Base-by-base conservation (phyloP, 2,329 filamentous ascomycete genomes). In the Colletotrichum echinochloae region DNA sequence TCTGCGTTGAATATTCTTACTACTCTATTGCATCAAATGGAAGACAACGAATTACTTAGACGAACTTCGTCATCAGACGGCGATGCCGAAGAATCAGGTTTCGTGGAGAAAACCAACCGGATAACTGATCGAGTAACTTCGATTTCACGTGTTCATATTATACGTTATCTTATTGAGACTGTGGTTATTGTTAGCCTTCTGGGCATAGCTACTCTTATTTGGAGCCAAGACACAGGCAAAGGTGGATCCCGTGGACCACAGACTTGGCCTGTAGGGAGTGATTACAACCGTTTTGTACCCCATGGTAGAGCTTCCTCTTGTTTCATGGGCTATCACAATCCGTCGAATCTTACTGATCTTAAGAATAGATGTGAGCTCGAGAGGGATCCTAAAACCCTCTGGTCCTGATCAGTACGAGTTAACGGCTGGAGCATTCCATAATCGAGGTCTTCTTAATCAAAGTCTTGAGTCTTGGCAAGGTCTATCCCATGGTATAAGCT, bases 351-450 rank as follows among this genome's bases (percentile, higher is more conserved):
- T 8, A 37, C 52, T 56, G 20, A 56, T 30, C 16, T 56, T 9
- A 3, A 56, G 52, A 56, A 11, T 5, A 56, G 52, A 39, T 18
- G 52, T 56, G 30, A 56, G 52, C 52, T 56, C 52, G 14, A 28
- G 35, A 37, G 52, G 52, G 0, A 14, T 56, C n/a, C 52, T 20
- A 3, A 56, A 28, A 37, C 30, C 52, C 16, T 56, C 52, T 11
- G 33, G 52, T 1, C 52, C 52, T 37, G 33, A 56, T 20, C 9
- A 37, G 30, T 56, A 56, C 52, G 30, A 56, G 35, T 11, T 56
- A 18, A 56, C 52, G 9, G 52, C 20, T 7, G 30, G 26, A 18
- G 52, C 52, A 9, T 56, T 56, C 52, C 30, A 39, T 16, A 33
- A 56, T 16, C 30, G 11, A 20, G 33, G 11, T 37, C 2, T 16